phyloP scores from a whole-genome alignment of 208 protist genomes.

The Acanthamoeba castellanii region DNA sequence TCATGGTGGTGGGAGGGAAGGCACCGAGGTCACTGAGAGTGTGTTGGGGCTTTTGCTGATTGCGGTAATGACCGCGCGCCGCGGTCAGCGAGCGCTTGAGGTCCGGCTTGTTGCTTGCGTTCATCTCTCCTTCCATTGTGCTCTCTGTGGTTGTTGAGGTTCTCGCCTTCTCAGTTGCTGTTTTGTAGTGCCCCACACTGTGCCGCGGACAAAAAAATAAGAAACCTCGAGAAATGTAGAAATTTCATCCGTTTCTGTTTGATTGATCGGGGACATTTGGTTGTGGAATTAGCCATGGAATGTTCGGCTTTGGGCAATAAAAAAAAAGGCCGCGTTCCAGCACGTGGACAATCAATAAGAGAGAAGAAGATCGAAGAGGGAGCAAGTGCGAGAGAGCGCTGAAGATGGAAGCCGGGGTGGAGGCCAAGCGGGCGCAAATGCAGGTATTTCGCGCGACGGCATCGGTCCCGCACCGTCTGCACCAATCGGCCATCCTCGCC shows the following conservation, averaged over 20 bases:
- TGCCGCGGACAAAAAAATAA: too few species aligned
- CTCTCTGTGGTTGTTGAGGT: background rate
- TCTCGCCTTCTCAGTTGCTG: too few species aligned
- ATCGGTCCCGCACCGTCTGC: background rate
- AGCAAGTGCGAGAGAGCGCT: too few species aligned
- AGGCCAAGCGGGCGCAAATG: background rate
- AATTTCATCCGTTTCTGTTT: too few species aligned
- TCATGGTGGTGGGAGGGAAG: slow-evolving; percentile 69
- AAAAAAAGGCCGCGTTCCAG: too few species aligned
- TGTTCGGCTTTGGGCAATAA: too few species aligned
- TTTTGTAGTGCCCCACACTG: too few species aligned
- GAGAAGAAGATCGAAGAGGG: background rate
- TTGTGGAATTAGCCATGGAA: too few species aligned
- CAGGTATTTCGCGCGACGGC: background rate
- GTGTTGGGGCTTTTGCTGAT: slow-evolving; percentile 6
- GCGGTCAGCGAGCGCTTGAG: background rate
- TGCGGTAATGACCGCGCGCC: slow-evolving; percentile 24
- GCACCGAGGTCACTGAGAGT: background rate
- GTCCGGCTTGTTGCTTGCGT: background rate
- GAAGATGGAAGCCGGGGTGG: background rate
- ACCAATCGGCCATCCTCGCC: background rate
- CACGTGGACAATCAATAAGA: background rate
- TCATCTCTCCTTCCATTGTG: background rate
- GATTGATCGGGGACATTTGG: too few species aligned
- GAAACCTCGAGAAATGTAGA: too few species aligned